Evolutionary conservation across 2,329 filamentous ascomycete species (phyloP), one percentile per base, ranked within the genome.

Genomic region (Cordyceps javanica): DNA sequence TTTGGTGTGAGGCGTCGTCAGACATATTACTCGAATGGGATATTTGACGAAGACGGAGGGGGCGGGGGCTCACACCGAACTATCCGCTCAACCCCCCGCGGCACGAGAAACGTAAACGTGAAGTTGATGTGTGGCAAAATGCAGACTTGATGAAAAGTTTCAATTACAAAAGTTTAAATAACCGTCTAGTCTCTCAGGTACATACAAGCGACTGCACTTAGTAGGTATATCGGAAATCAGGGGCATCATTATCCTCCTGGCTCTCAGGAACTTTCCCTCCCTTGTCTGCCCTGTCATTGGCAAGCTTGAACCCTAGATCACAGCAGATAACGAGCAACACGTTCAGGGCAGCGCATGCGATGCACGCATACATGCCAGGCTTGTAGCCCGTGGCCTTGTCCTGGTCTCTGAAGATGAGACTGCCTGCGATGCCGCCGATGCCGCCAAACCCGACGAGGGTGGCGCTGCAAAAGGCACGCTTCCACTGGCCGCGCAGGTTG

Each of bases 401-500:
- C 69, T 84, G 67, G 55, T 72, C 66, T 63, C 85, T 79, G 73
- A 93, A 94, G 11, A 93, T 85, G 58, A 90, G 75, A 63, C 82
- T 83, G 26, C 89, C 89, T 1, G 83, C 82, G 61, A 94, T 94
- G 34, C 90, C 90, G 38, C 90, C 90, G 26, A 95, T 76, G 2
- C 88, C 89, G 8, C 89, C 89, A 51, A 89, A 83, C 1, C 87
- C 88, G 3, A 94, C 87, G 2, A 93, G 79, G 0, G 86, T 87
- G 2, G 90, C 88, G 59, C 84, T 89, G 69, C 84, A 87, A 63
- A 94, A 86, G 1, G 90, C 90, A 49, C 91, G 83, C 75, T 93
- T 95, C 89, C 90, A 95, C 73, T 94, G 90, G 0, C 90, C 90
- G 55, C 89, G 85, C 66, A 95, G 87, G 72, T 95, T 95, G 73